Evolutionary conservation across 192 early-diverging fungal species (phyloP).

Genomic region (Coemansia sp.): DNA sequence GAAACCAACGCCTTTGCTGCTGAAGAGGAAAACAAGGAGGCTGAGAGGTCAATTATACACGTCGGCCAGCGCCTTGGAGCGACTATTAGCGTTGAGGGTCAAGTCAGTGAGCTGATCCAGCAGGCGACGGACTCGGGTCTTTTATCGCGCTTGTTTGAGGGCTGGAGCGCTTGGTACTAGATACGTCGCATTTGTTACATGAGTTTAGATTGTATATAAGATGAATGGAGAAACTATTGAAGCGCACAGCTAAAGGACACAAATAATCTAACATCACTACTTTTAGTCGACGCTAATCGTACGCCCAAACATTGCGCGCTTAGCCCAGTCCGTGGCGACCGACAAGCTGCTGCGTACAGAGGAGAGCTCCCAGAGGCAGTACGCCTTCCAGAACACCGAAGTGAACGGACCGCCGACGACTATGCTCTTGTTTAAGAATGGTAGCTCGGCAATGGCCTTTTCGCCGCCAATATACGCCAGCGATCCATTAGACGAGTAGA

Average conservation of each 20-base stretch:
- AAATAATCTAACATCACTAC: background rate
- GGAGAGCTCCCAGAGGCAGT: conserved; percentile 78
- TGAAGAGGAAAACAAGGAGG: conserved; percentile 65
- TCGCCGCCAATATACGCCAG: conserved; percentile 72
- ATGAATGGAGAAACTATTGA: background rate
- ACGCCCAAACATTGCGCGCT: conserved; percentile 86
- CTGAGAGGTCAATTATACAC: conserved; percentile 65
- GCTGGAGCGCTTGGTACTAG: conserved; percentile 54
- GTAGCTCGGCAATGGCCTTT: conserved; percentile 58
- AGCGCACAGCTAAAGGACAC: background rate
- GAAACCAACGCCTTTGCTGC: conserved; percentile 15
- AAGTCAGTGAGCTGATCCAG: conserved; percentile 74
- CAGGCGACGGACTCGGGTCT: conserved; percentile 63
- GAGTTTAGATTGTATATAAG: background rate
- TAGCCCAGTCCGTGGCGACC: conserved; percentile 90
- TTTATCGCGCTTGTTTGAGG: conserved; percentile 66
- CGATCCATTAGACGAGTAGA: conserved; percentile 67
- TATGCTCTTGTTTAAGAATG: conserved; percentile 64
- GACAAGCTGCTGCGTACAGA: conserved; percentile 81
- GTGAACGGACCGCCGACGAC: conserved; percentile 65
- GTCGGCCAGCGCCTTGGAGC: conserved; percentile 65
- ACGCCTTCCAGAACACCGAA: conserved; percentile 77
- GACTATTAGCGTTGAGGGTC: conserved; percentile 66
- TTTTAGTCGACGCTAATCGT: conserved; percentile 86
- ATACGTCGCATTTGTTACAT: background rate